A percentile compares a stretch with the other conserved stretches of the same genome.
These are phyloP conservation scores for Gloeopeniophorella convolvens DNA, from an alignment of 768 basidiomycete genomes.

Conservation along the genomic window DNA sequence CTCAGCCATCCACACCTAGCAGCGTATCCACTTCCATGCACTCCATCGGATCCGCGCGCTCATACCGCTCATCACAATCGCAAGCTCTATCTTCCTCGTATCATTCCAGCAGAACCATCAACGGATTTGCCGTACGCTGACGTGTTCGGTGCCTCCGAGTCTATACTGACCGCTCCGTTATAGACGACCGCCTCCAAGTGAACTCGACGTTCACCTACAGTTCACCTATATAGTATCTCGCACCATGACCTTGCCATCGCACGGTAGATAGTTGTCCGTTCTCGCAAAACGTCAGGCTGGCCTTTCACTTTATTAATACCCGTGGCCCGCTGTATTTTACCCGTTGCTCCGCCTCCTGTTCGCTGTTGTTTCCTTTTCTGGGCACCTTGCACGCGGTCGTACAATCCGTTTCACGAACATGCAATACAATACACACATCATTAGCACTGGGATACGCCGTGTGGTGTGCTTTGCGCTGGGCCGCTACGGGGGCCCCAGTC, in stretches of 20 bases:
- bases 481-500: too few species aligned
- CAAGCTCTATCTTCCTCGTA: slow-evolving; percentile 69
- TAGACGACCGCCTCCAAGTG: slow-evolving; percentile 19
- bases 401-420: slow-evolving; percentile 31
- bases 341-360: slow-evolving; percentile 28
- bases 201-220: slow-evolving; percentile 21
- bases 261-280: slow-evolving; percentile 18
- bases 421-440: slow-evolving; percentile 24
- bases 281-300: slow-evolving; percentile 12
- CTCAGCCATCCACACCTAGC: slow-evolving; percentile 54
- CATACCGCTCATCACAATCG: slow-evolving; percentile 62
- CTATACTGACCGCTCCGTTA: slow-evolving; percentile 3
- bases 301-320: slow-evolving; percentile 29
- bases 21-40: slow-evolving; percentile 37
- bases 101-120: slow-evolving; percentile 69
- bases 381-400: slow-evolving; percentile 30
- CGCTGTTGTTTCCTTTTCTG: slow-evolving; percentile 32
- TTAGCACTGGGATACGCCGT: slow-evolving; percentile 2
- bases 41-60: slow-evolving; percentile 54
- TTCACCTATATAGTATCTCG: slow-evolving; percentile 11
- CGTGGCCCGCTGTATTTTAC: slow-evolving; percentile 37
- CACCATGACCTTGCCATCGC: slow-evolving; percentile 7
- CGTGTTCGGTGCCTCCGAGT: slow-evolving; percentile 19
- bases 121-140: slow-evolving; percentile 49
- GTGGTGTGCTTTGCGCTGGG: too few species aligned